Evolutionary conservation across 176 grass and related monocot species (phyloP).

Genomic region (Musa acuminata): DNA sequence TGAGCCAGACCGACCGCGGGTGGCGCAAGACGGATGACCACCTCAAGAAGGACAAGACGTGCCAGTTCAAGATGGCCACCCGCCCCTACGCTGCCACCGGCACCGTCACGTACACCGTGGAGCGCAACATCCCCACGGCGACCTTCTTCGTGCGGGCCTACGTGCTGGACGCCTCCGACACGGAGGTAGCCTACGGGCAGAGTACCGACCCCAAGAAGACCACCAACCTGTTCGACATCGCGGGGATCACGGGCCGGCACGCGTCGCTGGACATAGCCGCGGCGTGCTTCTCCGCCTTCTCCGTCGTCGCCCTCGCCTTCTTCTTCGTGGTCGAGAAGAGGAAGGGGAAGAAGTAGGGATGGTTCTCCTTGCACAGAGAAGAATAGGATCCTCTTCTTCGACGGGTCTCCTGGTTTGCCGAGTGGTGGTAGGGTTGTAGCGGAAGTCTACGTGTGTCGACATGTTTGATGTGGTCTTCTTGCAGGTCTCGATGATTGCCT

Average conservation of each 20-base stretch:
- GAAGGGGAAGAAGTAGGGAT: constrained; percentile 33
- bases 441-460: no score
- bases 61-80: constrained; percentile 38
- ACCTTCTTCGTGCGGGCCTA: constrained; percentile 65
- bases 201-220: constrained; percentile 25
- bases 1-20: constrained; percentile 49
- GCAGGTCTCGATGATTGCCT: no score
- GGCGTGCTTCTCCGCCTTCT: constrained; percentile 79
- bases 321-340: constrained; percentile 35
- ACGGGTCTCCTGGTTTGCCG: no score
- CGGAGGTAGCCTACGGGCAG: constrained; percentile 67
- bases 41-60: constrained; percentile 72
- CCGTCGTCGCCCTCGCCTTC: constrained; percentile 36
- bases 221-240: constrained; percentile 30
- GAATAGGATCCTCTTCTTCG: neutral
- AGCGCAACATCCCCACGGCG: constrained; percentile 39
- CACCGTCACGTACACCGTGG: constrained; percentile 26
- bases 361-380: neutral
- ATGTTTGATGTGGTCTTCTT: no score
- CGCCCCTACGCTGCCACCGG: constrained; percentile 19
- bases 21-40: constrained; percentile 48
- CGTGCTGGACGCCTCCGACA: constrained; percentile 34
- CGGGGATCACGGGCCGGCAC: constrained; percentile 52
- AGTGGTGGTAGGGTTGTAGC: no score
- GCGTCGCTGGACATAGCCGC: constrained; percentile 50